phyloP scores from a whole-genome alignment of 169 alveolate genomes.

The Plasmodium gonderi region DNA sequence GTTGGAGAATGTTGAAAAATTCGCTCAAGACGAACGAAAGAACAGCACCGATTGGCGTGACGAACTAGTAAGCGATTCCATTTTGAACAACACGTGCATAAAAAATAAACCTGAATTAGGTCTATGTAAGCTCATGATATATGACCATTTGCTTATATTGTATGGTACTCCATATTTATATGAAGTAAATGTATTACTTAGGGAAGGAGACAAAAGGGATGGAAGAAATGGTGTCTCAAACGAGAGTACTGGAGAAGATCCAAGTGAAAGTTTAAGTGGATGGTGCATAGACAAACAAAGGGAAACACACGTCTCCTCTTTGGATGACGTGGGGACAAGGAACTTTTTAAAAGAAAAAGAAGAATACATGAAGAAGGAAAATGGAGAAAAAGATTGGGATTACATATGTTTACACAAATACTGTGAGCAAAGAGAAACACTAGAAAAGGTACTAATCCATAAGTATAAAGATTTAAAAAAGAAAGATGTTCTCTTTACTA shows the following conservation, averaged over 20 bases:
- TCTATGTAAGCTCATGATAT: constrained; percentile 54
- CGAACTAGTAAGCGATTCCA: constrained; percentile 33
- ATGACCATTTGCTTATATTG: constrained; percentile 31
- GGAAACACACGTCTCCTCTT: neutral
- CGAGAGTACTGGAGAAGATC: neutral
- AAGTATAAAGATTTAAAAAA: constrained; percentile 64
- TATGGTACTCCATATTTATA: constrained; percentile 51
- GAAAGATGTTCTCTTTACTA: constrained; percentile 52
- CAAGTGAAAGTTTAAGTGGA: neutral
- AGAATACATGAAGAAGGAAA: neutral
- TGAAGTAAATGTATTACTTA: neutral
- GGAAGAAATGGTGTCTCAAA: neutral
- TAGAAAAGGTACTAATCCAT: constrained; percentile 38
- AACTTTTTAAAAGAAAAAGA: constrained; percentile 47
- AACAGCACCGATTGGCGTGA: neutral
- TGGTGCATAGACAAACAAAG: neutral
- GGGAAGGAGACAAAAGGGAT: neutral
- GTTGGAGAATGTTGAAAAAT: neutral
- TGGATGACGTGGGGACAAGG: constrained; percentile 17
- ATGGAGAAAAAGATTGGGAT: neutral
- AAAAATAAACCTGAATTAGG: constrained; percentile 66
- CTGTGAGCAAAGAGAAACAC: neutral
- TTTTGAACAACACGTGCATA: constrained; percentile 56
- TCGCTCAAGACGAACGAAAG: neutral
- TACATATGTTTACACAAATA: neutral